Base-by-base conservation (phyloP, 495 filamentous ascomycete genomes). In the Pyrenula massariospora region DNA sequence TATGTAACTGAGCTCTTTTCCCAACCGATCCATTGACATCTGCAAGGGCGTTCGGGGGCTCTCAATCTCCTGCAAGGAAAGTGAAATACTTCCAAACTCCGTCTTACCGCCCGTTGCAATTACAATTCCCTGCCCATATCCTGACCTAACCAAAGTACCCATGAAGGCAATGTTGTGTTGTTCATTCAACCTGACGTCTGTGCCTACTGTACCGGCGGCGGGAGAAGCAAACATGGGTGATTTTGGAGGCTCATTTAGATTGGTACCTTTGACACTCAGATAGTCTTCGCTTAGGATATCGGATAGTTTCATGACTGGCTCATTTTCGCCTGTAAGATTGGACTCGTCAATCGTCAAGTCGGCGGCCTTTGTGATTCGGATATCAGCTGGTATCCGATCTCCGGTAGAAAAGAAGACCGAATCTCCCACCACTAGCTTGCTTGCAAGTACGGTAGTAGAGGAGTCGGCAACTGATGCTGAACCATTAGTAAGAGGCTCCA, bases 251-350 rank as follows among this genome's bases (percentile, higher is more conserved):
- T 65, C 67, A 36, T 62, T 56, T 48, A 60, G 63, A 55, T 70
- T 69, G 8, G 63, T 31, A 53, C 56, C 59, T 62, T 15, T 63
- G 53, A 31, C 24, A 42, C 56, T 20, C 48, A 57, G 12, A 54
- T 63, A 66, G 47, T 55, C 25, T 50, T 59, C 66, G 36, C 63
- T 69, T 48, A 86, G 68, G 10, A 83, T 80, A n/a, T 86, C 80
- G 0, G 84, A 70, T 10, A 78, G 81, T 65, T 97, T 92, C 49
- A 77, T 71, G 20, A 96, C 88, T 12, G 93, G 90, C 65, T 95
- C 90, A 60, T 96, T 96, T 69, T 99, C 93, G 50, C 93, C 93
- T 0, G 93, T 99, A 56, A 99, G 72, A 66, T 99, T 99, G 10
- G 93, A 97, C 65, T 93, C 93, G 64, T 99, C 94, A 59, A 99